These are phyloP conservation scores for Citrus maxima DNA, from an alignment of 345 rosid species.

Conservation along the genomic window DNA sequence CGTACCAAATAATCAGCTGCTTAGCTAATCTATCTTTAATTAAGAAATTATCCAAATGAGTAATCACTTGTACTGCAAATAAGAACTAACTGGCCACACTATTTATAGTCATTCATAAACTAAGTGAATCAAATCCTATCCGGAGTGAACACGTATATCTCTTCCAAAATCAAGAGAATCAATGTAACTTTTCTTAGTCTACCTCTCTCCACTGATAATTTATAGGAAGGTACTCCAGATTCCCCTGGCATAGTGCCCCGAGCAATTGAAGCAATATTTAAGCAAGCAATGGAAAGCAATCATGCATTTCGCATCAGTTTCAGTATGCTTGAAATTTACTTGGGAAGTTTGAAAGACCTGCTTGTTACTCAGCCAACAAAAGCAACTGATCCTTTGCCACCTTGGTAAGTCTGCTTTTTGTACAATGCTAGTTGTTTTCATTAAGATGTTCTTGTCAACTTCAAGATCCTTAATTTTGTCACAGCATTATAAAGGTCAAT, in stretches of 20 bases:
- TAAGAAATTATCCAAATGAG: neutral
- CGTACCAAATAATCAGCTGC: neutral
- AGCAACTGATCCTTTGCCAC: slow-evolving; percentile 49
- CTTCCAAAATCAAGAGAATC: neutral
- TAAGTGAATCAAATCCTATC: neutral
- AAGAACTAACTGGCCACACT: neutral
- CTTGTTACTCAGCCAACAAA: slow-evolving; percentile 53
- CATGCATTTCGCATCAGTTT: slow-evolving; percentile 47
- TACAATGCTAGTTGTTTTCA: neutral
- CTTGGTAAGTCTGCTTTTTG: slow-evolving; percentile 42
- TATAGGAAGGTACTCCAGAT: slow-evolving; percentile 66
- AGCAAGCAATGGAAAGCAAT: slow-evolving; percentile 55
- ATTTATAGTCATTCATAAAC: neutral
- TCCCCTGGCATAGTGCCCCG: slow-evolving; percentile 67
- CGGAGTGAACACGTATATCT: neutral
- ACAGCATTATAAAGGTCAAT: neutral
- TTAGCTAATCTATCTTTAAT: neutral
- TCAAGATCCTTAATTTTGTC: neutral
- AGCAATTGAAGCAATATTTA: slow-evolving; percentile 51
- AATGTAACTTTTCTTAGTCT: neutral
- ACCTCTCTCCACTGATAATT: neutral
- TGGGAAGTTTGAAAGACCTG: slow-evolving; percentile 78
- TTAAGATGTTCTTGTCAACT: neutral
- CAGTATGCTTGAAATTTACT: slow-evolving; percentile 87
- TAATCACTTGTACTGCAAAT: neutral